Evolutionary conservation across 1,284 basidiomycete genomes (phyloP), one percentile per base, ranked within the genome.

Genomic region (Irpex sp.): DNA sequence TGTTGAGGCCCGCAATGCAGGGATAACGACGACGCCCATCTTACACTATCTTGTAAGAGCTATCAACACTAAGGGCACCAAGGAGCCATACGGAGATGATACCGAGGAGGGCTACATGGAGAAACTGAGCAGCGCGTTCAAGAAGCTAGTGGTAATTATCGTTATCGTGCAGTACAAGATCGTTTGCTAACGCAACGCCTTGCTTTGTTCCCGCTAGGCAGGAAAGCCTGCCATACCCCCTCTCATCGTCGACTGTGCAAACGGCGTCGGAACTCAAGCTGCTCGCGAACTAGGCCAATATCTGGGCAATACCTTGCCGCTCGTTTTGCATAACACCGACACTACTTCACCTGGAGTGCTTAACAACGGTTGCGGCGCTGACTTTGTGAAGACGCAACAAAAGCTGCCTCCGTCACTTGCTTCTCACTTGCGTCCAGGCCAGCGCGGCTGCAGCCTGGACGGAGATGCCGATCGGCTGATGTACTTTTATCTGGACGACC

Each of bases 381-480:
- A 99, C 77, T 99, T 83, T 72, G 97, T 99, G 69, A 99, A 99
- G 80, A 98, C 96, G 4, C 82, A 82, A 54, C 95, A 98, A 76
- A 87, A 81, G 64, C 77, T 93, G 2, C 96, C 95, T 4, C 90
- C 89, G 23, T 86, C 88, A 8, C 76, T 96, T 21, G 73, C 74
- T 5, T 80, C 84, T 37, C 74, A 78, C 45, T 75, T 93, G 51
- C 79, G 82, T 64, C 80, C 85, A 56, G 87, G 89, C 21, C 85
- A 94, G 69, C 84, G 95, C 51, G 94, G 86, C 7, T 97, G 94
- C 75, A 96, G 93, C 71, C 85, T 97, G 59, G 97, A 99, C 69
- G 97, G 97, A 49, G 97, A 99, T 74, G 97, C 97, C 1, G 97
- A 99, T 78, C 88, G 97, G 37, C 80, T 99, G 69, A 95, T 99